Evolutionary conservation across 2,329 filamentous ascomycete genomes (phyloP).

Genomic region (Colletotrichum orchidophilum): DNA sequence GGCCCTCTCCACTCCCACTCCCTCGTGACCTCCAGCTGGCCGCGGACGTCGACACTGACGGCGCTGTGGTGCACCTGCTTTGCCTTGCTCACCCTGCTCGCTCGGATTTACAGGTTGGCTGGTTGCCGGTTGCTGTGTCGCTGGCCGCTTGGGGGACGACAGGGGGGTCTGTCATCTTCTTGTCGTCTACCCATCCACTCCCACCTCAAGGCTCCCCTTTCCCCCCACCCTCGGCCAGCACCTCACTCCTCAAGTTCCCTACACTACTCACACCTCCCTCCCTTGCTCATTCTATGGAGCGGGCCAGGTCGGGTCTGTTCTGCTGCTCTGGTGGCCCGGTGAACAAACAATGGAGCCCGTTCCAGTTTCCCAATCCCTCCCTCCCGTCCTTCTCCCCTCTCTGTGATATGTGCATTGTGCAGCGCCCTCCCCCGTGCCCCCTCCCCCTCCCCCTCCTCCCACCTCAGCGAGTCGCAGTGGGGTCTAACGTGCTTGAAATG

Average conservation of each 20-base stretch:
- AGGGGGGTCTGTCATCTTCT: not conserved
- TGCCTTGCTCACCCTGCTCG: not conserved
- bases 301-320: conserved; percentile 9
- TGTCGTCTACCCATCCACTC: conserved; percentile 20
- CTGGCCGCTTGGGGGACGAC: not conserved
- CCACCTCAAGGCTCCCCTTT: conserved; percentile 6
- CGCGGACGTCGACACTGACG: not conserved
- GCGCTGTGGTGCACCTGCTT: not conserved
- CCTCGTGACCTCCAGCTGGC: conserved; percentile 2
- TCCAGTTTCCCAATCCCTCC: conserved; percentile 7
- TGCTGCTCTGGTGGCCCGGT: conserved; percentile 23
- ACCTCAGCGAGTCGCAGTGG: conserved; percentile 6
- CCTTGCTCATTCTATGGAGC: conserved; percentile 30
- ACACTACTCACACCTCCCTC: conserved; percentile 6
- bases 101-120: not conserved
- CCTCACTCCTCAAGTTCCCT: not conserved
- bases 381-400: not conserved
- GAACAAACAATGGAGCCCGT: conserved; percentile 24
- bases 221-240: conserved; percentile 4
- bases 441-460: not conserved
- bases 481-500: not conserved
- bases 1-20: not conserved
- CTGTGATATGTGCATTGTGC: conserved; percentile 23
- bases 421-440: not conserved
- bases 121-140: conserved; percentile 3